Evolutionary conservation across 768 basidiomycete species (phyloP).

Genomic region (Sporobolomyces pararoseus): DNA sequence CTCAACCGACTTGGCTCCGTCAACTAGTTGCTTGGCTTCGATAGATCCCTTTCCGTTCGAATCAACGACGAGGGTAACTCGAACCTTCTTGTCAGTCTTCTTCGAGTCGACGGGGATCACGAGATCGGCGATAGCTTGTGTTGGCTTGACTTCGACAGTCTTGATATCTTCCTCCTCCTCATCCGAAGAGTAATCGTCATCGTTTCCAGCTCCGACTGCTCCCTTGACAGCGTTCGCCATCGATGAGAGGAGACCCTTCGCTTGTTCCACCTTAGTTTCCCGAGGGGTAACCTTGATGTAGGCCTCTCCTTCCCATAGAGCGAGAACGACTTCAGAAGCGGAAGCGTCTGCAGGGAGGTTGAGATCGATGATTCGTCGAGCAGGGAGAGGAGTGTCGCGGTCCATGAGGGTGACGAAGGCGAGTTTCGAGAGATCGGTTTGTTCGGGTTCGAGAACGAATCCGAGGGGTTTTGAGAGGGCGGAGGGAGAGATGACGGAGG

Average conservation of each 20-base stretch:
- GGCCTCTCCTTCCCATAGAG: conserved; percentile 46
- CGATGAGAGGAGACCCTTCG: conserved; percentile 20
- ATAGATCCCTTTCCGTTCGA: conserved; percentile 41
- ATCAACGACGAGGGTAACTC: conserved; percentile 42
- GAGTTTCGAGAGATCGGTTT: conserved; percentile 21
- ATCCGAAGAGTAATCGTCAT: conserved; percentile 39
- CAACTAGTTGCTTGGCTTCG: conserved; percentile 38
- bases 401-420: conserved; percentile 45
- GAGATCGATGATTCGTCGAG: conserved; percentile 50
- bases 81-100: conserved; percentile 32
- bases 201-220: conserved; percentile 33
- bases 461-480: conserved; percentile 49
- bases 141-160: conserved; percentile 42
- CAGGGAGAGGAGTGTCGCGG: conserved; percentile 49
- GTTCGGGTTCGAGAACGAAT: conserved; percentile 47
- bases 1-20: conserved; percentile 28
- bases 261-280: conserved; percentile 33
- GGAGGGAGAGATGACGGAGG: conserved; percentile 44
- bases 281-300: conserved; percentile 36
- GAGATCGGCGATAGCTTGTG: conserved; percentile 41
- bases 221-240: conserved; percentile 24
- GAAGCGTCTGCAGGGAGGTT: conserved; percentile 46
- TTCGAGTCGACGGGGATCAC: conserved; percentile 40
- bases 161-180: conserved; percentile 48
- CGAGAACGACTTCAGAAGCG: conserved; percentile 44